Percentiles rank a stretch among this genome's conserved stretches.
phyloP scores from a whole-genome alignment of 1,284 basidiomycete species.

The Leccinum cinnamomeum region DNA sequence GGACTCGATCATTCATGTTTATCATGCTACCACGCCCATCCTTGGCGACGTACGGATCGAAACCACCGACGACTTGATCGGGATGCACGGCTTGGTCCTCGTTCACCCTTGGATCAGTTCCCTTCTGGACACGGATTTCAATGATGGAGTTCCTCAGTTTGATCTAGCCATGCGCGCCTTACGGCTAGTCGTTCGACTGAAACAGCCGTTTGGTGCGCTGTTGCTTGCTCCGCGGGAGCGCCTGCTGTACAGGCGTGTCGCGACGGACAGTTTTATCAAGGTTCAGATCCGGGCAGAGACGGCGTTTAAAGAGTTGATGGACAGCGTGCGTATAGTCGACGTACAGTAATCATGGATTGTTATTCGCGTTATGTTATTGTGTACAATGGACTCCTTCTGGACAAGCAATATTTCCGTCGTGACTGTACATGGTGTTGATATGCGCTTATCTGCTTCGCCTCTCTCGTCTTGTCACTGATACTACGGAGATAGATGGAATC shows the following conservation, averaged over 20 bases:
- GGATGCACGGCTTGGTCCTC: neutral
- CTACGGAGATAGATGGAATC: too few species aligned
- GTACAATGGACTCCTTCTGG: too few species aligned
- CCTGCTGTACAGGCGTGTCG: neutral
- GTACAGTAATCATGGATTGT: neutral
- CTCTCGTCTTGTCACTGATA: too few species aligned
- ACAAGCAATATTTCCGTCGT: too few species aligned
- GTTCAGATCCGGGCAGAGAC: neutral
- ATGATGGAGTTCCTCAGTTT: accelerated
- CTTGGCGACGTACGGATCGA: neutral
- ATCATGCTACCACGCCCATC: neutral
- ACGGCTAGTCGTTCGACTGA: neutral
- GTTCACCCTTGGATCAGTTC: neutral
- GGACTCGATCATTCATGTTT: neutral
- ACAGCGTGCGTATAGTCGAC: neutral
- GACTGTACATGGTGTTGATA: too few species aligned
- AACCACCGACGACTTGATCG: neutral
- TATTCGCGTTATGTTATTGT: neutral
- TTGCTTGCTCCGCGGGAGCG: neutral
- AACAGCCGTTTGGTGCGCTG: neutral
- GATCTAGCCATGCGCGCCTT: neutral
- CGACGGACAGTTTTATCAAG: neutral
- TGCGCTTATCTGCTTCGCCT: too few species aligned
- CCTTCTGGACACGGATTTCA: neutral
- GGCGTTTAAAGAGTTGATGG: neutral